Evolutionary conservation across 768 basidiomycete genomes (phyloP).

Genomic region (Tulasnella sp.): DNA sequence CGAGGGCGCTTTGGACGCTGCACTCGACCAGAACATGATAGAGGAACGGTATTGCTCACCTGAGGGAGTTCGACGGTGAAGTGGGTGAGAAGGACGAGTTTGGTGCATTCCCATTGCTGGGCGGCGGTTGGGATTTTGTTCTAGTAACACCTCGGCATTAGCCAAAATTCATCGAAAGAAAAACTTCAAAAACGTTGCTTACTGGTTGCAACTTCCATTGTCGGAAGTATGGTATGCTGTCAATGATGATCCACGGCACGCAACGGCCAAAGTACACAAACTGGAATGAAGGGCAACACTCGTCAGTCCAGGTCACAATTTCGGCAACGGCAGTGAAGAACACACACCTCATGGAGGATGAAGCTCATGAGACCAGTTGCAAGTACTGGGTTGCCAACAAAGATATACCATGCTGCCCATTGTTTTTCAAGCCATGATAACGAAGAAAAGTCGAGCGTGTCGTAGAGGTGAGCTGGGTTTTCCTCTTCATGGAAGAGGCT

Average conservation of each 20-base stretch:
- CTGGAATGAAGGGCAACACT: conserved; percentile 35
- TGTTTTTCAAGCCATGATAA: conserved; percentile 47
- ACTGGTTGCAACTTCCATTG: conserved; percentile 88
- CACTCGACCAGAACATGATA: neutral
- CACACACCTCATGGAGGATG: conserved; percentile 80
- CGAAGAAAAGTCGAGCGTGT: conserved; percentile 19
- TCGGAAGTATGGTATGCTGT: conserved; percentile 86
- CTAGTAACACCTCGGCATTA: conserved; percentile 20
- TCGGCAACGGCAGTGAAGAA: neutral
- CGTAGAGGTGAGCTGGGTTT: conserved; percentile 19
- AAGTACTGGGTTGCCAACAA: conserved; percentile 79
- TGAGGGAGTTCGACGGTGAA: conserved; percentile 91
- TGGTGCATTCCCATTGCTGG: conserved; percentile 95
- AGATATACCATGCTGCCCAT: conserved; percentile 82
- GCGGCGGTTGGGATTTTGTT: conserved; percentile 64
- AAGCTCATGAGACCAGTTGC: conserved; percentile 94
- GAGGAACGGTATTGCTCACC: conserved; percentile 39
- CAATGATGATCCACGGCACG: conserved; percentile 93
- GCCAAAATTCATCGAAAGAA: too few species aligned
- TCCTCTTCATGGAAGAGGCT: conserved; percentile 12
- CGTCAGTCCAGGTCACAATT: neutral
- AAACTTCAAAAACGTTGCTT: neutral
- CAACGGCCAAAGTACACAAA: conserved; percentile 94
- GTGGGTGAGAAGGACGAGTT: conserved; percentile 86
- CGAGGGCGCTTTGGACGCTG: neutral